Evolutionary conservation across 2,329 filamentous ascomycete species (phyloP).

Genomic region (Epichloe baconii): DNA sequence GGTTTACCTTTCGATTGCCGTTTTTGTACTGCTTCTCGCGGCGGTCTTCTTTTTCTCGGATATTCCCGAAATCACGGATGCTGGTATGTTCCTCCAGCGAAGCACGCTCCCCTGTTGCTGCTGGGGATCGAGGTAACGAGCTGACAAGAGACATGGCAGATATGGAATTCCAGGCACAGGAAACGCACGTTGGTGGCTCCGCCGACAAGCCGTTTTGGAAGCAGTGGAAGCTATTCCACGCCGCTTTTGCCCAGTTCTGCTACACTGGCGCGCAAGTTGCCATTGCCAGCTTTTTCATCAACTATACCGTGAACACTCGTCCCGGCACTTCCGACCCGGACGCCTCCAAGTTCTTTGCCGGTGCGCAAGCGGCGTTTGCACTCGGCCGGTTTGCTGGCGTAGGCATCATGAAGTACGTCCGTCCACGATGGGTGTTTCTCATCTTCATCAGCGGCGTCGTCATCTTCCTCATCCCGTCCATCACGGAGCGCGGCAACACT

Average conservation of each 20-base stretch:
- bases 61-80: slow-evolving; percentile 57
- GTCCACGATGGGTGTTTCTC: slow-evolving; percentile 55
- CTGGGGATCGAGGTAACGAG: background rate
- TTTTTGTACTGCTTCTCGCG: slow-evolving; percentile 56
- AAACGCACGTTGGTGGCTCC: slow-evolving; percentile 34
- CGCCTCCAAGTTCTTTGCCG: slow-evolving; percentile 57
- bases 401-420: slow-evolving; percentile 51
- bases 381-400: slow-evolving; percentile 58
- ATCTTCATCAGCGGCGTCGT: slow-evolving; percentile 51
- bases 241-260: slow-evolving; percentile 63
- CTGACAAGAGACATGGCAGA: slow-evolving; percentile 29
- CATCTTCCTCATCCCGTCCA: slow-evolving; percentile 43
- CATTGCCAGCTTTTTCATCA: slow-evolving; percentile 58
- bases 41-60: slow-evolving; percentile 52
- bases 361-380: slow-evolving; percentile 61
- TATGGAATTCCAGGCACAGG: slow-evolving; percentile 47
- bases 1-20: slow-evolving; percentile 61
- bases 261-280: slow-evolving; percentile 63
- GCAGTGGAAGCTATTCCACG: slow-evolving; percentile 66
- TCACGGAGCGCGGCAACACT: slow-evolving; percentile 30
- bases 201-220: slow-evolving; percentile 51
- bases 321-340: slow-evolving; percentile 33
- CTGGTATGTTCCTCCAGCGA: slow-evolving; percentile 13
- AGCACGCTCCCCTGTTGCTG: no score
- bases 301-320: slow-evolving; percentile 53